Evolutionary conservation across 2,329 filamentous ascomycete species (phyloP).

Genomic region (Trichophyton simii): DNA sequence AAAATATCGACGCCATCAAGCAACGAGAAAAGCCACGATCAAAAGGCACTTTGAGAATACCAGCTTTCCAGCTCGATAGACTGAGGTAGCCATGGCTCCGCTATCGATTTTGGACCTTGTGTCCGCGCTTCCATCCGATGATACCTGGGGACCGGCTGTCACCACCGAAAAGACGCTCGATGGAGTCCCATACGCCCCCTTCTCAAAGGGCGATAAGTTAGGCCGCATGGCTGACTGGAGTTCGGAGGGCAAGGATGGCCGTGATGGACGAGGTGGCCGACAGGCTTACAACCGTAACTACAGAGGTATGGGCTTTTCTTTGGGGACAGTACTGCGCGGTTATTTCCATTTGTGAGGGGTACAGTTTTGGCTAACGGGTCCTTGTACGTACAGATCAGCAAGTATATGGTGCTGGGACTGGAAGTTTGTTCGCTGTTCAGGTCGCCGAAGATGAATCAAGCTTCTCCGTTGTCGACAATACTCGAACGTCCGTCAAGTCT

Average conservation of each 20-base stretch:
- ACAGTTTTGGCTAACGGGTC: conserved; percentile 3
- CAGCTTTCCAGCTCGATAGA: not conserved
- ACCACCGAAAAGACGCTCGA: conserved; percentile 79
- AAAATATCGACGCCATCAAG: not conserved
- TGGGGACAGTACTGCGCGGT: not conserved
- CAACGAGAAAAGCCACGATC: not conserved
- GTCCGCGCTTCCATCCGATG: conserved; percentile 57
- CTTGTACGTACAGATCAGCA: conserved; percentile 59
- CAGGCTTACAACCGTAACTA: conserved; percentile 88
- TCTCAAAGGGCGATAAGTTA: conserved; percentile 96
- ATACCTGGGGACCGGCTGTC: conserved; percentile 76
- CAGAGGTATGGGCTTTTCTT: conserved; percentile 52
- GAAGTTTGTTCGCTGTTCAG: conserved; percentile 78
- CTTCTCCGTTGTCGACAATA: conserved; percentile 97
- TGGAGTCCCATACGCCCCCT: conserved; percentile 93
- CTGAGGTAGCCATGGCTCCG: conserved; percentile 34
- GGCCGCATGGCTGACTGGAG: conserved; percentile 99
- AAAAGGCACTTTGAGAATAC: not conserved
- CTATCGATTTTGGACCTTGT: conserved; percentile 54
- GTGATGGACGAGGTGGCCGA: conserved; percentile 62
- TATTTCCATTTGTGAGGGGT: conserved; percentile 6
- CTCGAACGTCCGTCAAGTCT: conserved; percentile 70
- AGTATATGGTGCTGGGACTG: conserved; percentile 84
- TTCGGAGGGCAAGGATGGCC: conserved; percentile 61
- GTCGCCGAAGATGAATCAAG: conserved; percentile 89